These are phyloP conservation scores for Chloroidium sp. DNA, from an alignment of 163 green algal species.

Conservation along the genomic window DNA sequence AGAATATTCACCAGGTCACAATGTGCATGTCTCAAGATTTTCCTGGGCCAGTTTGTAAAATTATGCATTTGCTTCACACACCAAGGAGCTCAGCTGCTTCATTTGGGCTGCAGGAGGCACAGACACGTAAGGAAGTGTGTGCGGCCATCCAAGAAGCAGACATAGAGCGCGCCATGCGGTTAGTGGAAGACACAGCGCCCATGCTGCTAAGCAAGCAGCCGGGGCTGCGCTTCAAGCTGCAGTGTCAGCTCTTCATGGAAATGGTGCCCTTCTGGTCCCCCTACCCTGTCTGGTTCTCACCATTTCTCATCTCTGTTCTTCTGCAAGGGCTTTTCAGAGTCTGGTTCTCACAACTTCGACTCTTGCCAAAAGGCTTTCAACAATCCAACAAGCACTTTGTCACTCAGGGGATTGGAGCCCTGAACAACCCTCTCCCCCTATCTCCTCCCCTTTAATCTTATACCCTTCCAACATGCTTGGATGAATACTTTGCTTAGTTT, in stretches of 20 bases:
- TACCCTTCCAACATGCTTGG: no score
- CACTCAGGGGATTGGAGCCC: not conserved
- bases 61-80: no score
- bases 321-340: not conserved
- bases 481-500: no score
- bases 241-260: not conserved
- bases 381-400: not conserved
- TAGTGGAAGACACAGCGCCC: not conserved
- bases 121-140: conserved; percentile 15
- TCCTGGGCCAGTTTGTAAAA: not conserved
- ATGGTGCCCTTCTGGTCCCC: not conserved
- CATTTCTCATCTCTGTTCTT: not conserved
- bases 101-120: conserved; percentile 4
- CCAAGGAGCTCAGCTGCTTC: not conserved
- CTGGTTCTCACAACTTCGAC: no score
- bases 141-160: conserved; percentile 34
- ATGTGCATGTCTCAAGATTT: conserved; percentile 6
- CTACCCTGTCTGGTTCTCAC: not conserved
- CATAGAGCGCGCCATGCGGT: conserved; percentile 42
- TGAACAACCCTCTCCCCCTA: not conserved
- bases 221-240: not conserved
- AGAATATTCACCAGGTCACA: not conserved
- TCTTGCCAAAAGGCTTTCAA: not conserved
- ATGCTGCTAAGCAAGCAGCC: not conserved
- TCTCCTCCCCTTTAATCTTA: not conserved